phyloP scores from a whole-genome alignment of 73 alveolate species.

The Tetrahymena malaccensis region DNA sequence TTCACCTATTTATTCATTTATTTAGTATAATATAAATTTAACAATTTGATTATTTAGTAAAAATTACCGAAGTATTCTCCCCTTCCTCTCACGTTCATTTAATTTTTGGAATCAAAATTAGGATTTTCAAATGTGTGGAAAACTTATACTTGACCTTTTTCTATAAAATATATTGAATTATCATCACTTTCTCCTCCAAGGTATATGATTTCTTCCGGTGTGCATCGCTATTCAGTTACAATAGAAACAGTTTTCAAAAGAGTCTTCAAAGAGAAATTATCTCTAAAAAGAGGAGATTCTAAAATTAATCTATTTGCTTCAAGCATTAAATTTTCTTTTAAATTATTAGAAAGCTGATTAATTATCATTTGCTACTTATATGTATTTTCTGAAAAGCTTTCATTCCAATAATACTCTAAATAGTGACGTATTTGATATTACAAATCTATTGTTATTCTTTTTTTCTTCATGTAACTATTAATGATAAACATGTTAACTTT shows the following conservation, averaged over 20 bases:
- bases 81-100: background rate
- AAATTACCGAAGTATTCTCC: slow-evolving; percentile 2
- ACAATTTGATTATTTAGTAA: too few species aligned
- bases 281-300: background rate
- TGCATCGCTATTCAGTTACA: background rate
- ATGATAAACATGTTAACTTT: background rate
- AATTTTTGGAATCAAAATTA: background rate
- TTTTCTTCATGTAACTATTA: slow-evolving; percentile 1
- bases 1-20: background rate
- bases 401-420: background rate
- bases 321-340: background rate
- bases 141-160: background rate
- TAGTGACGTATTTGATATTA: slow-evolving; percentile 7
- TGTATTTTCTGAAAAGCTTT: background rate
- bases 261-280: background rate
- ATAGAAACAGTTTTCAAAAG: background rate
- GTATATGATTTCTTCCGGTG: background rate
- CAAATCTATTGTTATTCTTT: background rate
- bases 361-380: background rate
- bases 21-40: too few species aligned
- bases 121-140: background rate
- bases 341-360: background rate
- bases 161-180: background rate
- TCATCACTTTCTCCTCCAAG: background rate
- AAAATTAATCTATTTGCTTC: background rate